Evolutionary conservation across 1,139 yeast species (phyloP).

Genomic region (Protomyces macrosporus): DNA sequence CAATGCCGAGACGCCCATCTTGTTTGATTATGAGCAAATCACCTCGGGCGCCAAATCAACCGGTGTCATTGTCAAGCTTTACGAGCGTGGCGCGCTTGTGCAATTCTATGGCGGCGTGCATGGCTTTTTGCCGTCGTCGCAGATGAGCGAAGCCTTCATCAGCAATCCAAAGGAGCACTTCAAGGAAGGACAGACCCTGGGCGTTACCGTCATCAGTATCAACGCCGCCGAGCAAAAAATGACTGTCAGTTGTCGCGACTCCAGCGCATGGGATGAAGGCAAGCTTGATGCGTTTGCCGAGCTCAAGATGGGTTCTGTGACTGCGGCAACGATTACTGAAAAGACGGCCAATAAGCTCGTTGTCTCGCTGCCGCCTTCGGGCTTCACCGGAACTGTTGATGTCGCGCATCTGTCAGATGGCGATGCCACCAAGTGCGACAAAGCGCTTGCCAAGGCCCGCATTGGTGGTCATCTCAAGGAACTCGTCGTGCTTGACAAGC

Average conservation of each 20-base stretch:
- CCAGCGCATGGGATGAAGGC: conserved; percentile 52
- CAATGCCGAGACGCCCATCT: conserved; percentile 47
- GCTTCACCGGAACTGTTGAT: conserved; percentile 64
- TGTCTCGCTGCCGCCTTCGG: conserved; percentile 47
- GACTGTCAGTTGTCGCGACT: conserved; percentile 67
- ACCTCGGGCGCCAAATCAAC: conserved; percentile 57
- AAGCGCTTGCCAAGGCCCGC: conserved; percentile 51
- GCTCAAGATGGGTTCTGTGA: conserved; percentile 58
- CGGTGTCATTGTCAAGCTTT: conserved; percentile 70
- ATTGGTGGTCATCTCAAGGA: conserved; percentile 59
- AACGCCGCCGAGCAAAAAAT: conserved; percentile 55
- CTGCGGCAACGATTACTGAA: conserved; percentile 61
- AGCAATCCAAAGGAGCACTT: conserved; percentile 71
- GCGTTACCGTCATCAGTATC: conserved; percentile 58
- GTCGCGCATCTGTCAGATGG: conserved; percentile 75
- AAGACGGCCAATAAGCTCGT: conserved; percentile 61
- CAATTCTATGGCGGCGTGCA: conserved; percentile 72
- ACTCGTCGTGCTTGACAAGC: conserved; percentile 65
- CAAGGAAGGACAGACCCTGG: conserved; percentile 77
- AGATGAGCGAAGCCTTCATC: conserved; percentile 85
- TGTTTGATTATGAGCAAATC: conserved; percentile 50
- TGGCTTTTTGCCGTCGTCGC: conserved; percentile 80
- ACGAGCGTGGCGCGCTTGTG: conserved; percentile 72
- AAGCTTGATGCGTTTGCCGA: conserved; percentile 43
- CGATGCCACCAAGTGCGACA: conserved; percentile 62